A percentile compares a stretch with the other conserved stretches of the same genome.
Conservation (phyloP, 2,329 filamentous ascomycete species). For the Phaeosphaeriaceae sp. region DNA sequence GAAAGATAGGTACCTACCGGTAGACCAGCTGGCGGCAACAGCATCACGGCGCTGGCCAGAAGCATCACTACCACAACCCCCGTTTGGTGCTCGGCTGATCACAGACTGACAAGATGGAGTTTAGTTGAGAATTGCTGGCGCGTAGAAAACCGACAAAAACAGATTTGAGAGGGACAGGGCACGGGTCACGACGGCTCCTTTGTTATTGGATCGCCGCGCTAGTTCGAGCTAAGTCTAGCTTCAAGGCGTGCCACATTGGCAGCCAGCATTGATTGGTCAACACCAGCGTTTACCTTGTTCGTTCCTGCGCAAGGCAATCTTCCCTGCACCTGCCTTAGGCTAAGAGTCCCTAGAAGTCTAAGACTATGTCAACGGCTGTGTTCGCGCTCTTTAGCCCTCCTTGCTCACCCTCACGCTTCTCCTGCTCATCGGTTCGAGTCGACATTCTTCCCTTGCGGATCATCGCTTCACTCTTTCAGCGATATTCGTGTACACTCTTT, state of each 20-base stretch:
- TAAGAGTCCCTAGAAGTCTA: too few relatives aligned
- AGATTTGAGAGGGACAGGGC: background rate
- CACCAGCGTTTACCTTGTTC: background rate
- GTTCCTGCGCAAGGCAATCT: slow-evolving; percentile 24
- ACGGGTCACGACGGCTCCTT: background rate
- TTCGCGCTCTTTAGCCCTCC: slow-evolving; percentile 5
- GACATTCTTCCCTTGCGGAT: slow-evolving; percentile 42
- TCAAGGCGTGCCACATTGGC: too few relatives aligned
- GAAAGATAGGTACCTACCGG: too few relatives aligned
- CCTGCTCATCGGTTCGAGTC: slow-evolving; percentile 25
- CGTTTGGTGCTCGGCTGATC: background rate
- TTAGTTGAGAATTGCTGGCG: background rate
- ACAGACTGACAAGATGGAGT: background rate
- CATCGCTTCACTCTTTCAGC: slow-evolving; percentile 70
- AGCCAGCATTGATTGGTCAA: too few relatives aligned
- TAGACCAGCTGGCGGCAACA: too few relatives aligned
- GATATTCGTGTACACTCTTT: slow-evolving; percentile 57
- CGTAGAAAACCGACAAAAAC: background rate
- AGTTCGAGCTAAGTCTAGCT: too few relatives aligned
- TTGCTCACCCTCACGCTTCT: slow-evolving; percentile 15
- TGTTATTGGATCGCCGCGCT: too few relatives aligned
- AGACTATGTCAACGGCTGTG: slow-evolving; percentile 1
- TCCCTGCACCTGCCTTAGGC: slow-evolving; percentile 15
- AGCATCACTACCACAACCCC: too few relatives aligned
- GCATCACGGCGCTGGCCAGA: too few relatives aligned